Conservation (phyloP, 2,329 filamentous ascomycete genomes). For the Parastagonospora avenae region DNA sequence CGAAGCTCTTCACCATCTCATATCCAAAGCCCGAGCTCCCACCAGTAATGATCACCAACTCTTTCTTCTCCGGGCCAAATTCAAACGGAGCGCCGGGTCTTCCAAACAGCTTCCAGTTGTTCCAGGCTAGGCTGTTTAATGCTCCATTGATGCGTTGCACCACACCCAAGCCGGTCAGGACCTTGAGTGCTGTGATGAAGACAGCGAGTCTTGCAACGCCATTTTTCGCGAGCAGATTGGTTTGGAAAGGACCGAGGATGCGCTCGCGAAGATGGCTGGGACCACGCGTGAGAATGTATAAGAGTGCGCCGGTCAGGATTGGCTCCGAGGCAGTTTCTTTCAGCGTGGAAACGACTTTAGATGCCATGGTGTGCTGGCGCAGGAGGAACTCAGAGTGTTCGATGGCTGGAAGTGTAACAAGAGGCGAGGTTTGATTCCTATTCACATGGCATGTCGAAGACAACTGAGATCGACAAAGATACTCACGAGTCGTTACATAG, state of each 20-base stretch:
- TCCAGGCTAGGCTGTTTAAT: conserved; percentile 29
- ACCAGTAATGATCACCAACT: conserved; percentile 37
- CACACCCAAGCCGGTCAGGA: conserved; percentile 22
- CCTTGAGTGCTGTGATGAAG: conserved; percentile 27
- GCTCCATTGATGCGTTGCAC: conserved; percentile 19
- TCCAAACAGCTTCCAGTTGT: conserved; percentile 44
- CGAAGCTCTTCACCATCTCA: conserved; percentile 35
- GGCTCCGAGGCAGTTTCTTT: conserved; percentile 16
- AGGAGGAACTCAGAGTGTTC: background rate
- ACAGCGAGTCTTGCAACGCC: conserved; percentile 23
- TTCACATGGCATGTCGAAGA: background rate
- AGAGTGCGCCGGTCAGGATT: conserved; percentile 23
- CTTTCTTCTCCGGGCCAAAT: conserved; percentile 27
- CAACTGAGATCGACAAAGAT: too few relatives aligned
- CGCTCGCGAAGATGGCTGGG: conserved; percentile 25
- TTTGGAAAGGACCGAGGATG: conserved; percentile 27
- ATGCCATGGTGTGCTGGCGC: conserved; percentile 1
- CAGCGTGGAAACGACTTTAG: conserved; percentile 1
- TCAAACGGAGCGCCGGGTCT: conserved; percentile 28
- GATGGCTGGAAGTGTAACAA: background rate
- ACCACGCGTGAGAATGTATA: conserved; percentile 31
- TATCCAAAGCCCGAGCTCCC: conserved; percentile 37
- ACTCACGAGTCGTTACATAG: too few relatives aligned
- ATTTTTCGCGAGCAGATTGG: conserved; percentile 20
- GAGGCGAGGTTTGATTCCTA: background rate